Evolutionary conservation across 192 early-diverging fungal species (phyloP).

Genomic region (Backusella morwellensis): DNA sequence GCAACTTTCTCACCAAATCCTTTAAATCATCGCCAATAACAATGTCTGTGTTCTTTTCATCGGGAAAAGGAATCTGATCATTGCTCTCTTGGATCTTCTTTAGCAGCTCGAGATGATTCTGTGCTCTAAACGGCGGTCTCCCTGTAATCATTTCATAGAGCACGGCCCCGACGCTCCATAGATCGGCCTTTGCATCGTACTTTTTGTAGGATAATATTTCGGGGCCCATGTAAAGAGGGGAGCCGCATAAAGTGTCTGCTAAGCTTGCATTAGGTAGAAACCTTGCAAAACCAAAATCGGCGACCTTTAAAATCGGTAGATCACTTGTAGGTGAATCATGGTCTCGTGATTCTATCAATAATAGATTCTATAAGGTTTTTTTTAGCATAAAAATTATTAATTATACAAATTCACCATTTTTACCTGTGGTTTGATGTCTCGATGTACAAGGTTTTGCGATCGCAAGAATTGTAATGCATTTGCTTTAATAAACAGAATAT

Average conservation of each 20-base stretch:
- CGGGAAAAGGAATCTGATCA: constrained; percentile 87
- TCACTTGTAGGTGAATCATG: constrained; percentile 38
- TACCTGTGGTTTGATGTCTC: constrained; percentile 98
- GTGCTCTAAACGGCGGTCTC: constrained; percentile 87
- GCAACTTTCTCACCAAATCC: constrained; percentile 76
- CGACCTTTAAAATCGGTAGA: constrained; percentile 85
- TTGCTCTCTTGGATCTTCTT: constrained; percentile 85
- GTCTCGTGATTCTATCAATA: constrained; percentile 63
- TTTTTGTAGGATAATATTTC: constrained; percentile 88
- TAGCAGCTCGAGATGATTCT: constrained; percentile 91
- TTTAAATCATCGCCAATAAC: constrained; percentile 65
- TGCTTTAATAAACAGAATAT: constrained; percentile 38
- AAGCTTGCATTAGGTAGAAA: constrained; percentile 79
- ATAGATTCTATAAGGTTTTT: constrained; percentile 63
- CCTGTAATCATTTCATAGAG: constrained; percentile 93
- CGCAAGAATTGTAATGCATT: constrained; percentile 88
- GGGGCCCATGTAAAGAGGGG: constrained; percentile 94
- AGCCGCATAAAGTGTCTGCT: constrained; percentile 95
- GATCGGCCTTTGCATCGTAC: constrained; percentile 93
- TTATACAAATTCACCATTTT: not conserved
- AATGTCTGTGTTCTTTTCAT: constrained; percentile 36
- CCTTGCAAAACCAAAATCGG: constrained; percentile 98
- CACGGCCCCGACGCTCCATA: constrained; percentile 96
- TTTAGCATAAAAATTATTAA: not conserved
- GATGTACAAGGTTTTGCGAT: constrained; percentile 85